phyloP scores from a whole-genome alignment of 139 green algal species.

The Tetraselmis striata region DNA sequence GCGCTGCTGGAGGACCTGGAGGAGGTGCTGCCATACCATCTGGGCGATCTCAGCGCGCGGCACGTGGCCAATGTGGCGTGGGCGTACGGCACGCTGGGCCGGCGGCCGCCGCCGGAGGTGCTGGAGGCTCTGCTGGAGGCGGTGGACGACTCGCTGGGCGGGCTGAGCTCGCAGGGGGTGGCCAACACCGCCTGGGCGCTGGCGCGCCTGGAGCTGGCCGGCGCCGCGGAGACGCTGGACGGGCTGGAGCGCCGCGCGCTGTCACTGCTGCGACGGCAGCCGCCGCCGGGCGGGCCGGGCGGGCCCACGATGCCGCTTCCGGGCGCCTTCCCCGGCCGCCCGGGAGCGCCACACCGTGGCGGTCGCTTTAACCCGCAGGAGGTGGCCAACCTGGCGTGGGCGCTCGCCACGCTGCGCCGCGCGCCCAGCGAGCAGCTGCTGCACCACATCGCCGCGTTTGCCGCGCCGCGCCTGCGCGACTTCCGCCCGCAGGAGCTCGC shows the following conservation, averaged over 20 bases:
- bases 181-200: background rate
- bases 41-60: background rate
- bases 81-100: background rate
- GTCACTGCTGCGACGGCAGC: background rate
- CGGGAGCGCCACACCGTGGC: too few relatives aligned
- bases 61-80: background rate
- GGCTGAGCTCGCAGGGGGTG: background rate
- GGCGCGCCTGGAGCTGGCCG: background rate
- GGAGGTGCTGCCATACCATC: background rate
- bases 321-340: background rate
- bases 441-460: conserved; percentile 23
- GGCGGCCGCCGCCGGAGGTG: background rate
- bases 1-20: background rate
- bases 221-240: background rate
- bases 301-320: background rate
- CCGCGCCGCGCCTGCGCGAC: conserved; percentile 13
- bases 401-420: conserved; percentile 27
- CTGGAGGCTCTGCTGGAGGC: background rate
- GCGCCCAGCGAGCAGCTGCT: conserved; percentile 11
- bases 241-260: background rate
- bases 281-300: too few relatives aligned
- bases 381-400: conserved; percentile 33
- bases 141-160: background rate
- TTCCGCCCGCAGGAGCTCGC: conserved; percentile 32
- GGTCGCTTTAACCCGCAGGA: background rate